phyloP scores from a whole-genome alignment of 2,329 filamentous ascomycete genomes.

The Aspergillus transmontanensis region DNA sequence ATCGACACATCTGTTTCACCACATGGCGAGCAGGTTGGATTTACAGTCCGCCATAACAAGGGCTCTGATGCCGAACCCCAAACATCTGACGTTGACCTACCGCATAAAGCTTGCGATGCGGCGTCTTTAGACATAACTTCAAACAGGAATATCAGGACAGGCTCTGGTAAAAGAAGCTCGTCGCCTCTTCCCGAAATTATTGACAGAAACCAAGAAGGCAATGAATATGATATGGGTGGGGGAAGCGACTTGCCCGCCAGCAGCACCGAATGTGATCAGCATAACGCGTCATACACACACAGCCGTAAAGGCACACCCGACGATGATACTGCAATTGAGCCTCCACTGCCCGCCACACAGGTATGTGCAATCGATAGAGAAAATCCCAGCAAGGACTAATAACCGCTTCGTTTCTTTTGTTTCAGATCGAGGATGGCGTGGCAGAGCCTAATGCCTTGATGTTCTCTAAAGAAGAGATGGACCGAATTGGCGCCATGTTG shows the following conservation, averaged over 20 bases:
- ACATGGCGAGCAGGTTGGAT: background rate
- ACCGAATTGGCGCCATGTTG: background rate
- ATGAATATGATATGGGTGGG: background rate
- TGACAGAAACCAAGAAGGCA: background rate
- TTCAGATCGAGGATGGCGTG: background rate
- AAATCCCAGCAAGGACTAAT: background rate
- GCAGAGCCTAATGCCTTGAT: background rate
- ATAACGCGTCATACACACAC: background rate
- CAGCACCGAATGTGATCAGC: background rate
- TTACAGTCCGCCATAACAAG: background rate
- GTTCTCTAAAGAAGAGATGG: background rate
- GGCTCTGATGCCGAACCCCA: background rate
- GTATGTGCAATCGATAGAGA: background rate
- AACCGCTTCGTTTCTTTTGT: background rate
- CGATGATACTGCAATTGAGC: too few relatives aligned
- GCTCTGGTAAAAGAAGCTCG: too few relatives aligned
- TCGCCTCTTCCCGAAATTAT: background rate
- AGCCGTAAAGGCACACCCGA: background rate
- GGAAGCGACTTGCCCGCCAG: background rate
- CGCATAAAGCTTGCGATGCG: background rate
- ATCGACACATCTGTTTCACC: background rate
- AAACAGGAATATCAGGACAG: too few relatives aligned
- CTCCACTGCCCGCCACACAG: background rate
- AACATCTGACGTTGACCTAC: background rate
- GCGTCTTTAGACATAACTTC: background rate